Evolutionary conservation across 1,284 basidiomycete genomes (phyloP), one percentile per base, ranked within the genome.

Genomic region (Gymnopus androsaceus): DNA sequence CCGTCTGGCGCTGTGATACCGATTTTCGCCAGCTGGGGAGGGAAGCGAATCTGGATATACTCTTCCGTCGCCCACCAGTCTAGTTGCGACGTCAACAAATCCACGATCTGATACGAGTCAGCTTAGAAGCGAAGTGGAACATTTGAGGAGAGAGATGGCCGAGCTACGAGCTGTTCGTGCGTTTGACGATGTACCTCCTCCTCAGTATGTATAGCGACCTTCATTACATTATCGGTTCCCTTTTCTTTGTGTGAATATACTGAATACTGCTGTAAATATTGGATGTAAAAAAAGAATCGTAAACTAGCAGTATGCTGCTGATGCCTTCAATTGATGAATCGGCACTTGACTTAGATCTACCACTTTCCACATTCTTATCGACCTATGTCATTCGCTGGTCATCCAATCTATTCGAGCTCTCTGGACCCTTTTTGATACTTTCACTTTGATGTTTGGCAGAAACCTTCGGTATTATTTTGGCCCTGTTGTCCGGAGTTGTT

Each of bases 61-160:
- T 27, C 30, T 28, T 8, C 46, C 52, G 17, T 44, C 52, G 21
- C 42, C 52, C 2, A 33, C 23, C 19, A 53, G n/a, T 42, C 51
- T 44, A n/a, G 28, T 19, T 21, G 23, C 17, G 21, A 21, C 37
- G 19, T 25, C 41, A 17, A n/a, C 38, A 45, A 31, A n/a, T 28
- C 11, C 40, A 19, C 25, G 52, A 47, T 46, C 33, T 6, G 42
- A 54, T 34, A 37, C 52, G 17, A 15, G 15, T 15, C 52, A 54
- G 31, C 21, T 54, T 14, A 46, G 52, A 33, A 42, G 36, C n/a
- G 52, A 54, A n/a, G 52, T 54, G 19, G 52, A 54, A 15, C n/a
- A 36, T 44, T 21, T 54, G 15, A 45, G 52, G 36, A 21, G 41
- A 25, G 52, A 54, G 52, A 54, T 54, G 52, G 42, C 42, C n/a